A percentile compares a stretch with the other conserved stretches of the same genome.
Evolutionary conservation across 1,139 yeast genomes (phyloP).

Genomic region (Nakaseomyces glabratus): DNA sequence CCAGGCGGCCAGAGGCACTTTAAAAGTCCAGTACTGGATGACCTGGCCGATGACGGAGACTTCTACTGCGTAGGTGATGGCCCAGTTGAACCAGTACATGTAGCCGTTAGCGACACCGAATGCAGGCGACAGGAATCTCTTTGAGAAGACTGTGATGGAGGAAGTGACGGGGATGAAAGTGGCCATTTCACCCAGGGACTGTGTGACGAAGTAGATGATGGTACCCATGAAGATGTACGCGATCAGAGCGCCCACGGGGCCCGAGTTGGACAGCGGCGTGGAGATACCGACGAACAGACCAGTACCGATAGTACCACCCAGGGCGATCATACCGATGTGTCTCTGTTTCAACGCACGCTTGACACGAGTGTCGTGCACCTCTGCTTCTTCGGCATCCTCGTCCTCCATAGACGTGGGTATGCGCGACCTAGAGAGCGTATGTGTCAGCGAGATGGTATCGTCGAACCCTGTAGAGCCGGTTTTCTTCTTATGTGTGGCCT

Average conservation of each 20-base stretch:
- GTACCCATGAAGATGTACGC: conserved; percentile 60
- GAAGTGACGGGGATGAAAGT: conserved; percentile 67
- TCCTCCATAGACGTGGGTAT: conserved; percentile 13
- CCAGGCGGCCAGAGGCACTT: conserved; percentile 62
- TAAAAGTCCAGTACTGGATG: conserved; percentile 63
- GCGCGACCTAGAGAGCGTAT: conserved; percentile 9
- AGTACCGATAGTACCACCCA: conserved; percentile 67
- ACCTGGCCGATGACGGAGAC: conserved; percentile 73
- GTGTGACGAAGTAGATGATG: conserved; percentile 57
- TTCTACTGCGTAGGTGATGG: conserved; percentile 75
- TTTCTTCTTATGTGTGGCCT: conserved; percentile 4
- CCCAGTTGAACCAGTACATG: conserved; percentile 84
- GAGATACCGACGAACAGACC: conserved; percentile 56
- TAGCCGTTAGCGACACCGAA: conserved; percentile 77
- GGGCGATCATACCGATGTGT: conserved; percentile 56
- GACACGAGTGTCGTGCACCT: conserved; percentile 33
- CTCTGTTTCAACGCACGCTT: conserved; percentile 48
- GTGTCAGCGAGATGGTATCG: conserved; percentile 11
- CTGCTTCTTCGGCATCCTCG: conserved; percentile 28
- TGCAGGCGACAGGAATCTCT: conserved; percentile 60
- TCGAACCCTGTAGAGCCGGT: conserved; percentile 1
- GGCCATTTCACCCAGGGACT: conserved; percentile 72
- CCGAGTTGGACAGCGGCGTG: conserved; percentile 42
- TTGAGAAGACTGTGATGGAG: conserved; percentile 48
- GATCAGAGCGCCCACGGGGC: conserved; percentile 59